Evolutionary conservation across 2,329 filamentous ascomycete genomes (phyloP), one percentile per base, ranked within the genome.

Genomic region (Alternaria triticina): DNA sequence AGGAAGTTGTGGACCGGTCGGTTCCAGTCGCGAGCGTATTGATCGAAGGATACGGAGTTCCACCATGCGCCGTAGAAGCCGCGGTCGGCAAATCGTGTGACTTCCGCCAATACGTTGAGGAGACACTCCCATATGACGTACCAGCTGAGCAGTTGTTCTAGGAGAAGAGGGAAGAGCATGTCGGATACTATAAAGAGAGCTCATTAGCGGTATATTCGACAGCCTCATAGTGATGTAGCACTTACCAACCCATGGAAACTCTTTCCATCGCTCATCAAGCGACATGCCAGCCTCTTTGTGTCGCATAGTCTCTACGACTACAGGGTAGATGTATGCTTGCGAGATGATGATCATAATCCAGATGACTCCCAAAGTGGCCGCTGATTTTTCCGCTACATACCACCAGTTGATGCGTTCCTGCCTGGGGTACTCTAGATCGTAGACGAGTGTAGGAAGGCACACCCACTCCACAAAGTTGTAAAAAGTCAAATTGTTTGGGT

Each of bases 1-100:
- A 94, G 82, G 77, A 94, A 94, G 71, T 90, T 89, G 74, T 94
- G 91, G 5, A 94, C 91, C 0, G 91, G 91, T n/a, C 88, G 82
- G 75, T 94, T 94, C 92, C 92, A 94, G 75, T 93, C 90, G 43
- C 91, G 85, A 5, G 91, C 91, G 71, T 92, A 95, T 74, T 93
- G 89, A 71, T 94, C 91, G 87, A 89, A 93, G 0, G 82, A 82
- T 15, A 85, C 78, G n/a, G 74, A 76, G 65, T 86, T 85, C 85
- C 85, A 86, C 84, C 84, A 84, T 68, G 83, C 81, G 64, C 83
- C 81, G 65, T 84, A 83, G 78, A 94, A 94, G 64, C 88, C 90
- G 50, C 91, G 87, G 75, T 94, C 92, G 5, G 91, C 91, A 76
- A 94, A 95, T 66, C 85, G 84, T 0, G 91, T 94, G 59, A 94